These are phyloP conservation scores for Gamsiella multidivaricata DNA, from an alignment of 192 early-diverging fungal species.

Conservation along the genomic window DNA sequence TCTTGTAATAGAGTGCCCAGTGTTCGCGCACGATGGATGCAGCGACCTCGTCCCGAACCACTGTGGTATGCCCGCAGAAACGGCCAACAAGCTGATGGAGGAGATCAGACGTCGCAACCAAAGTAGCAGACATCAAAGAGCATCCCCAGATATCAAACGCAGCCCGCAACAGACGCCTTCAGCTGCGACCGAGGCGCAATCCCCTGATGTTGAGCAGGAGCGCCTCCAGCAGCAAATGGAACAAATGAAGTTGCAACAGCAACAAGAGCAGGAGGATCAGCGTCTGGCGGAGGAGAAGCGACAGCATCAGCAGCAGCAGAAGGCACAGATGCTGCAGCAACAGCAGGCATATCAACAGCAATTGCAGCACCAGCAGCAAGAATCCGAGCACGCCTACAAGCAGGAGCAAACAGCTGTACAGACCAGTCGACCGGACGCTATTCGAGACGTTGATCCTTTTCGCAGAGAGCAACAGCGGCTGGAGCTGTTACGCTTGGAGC, in stretches of 20 bases:
- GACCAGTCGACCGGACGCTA: neutral
- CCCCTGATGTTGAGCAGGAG: slow-evolving; percentile 27
- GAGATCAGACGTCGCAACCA: slow-evolving; percentile 75
- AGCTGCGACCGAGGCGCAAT: slow-evolving; percentile 43
- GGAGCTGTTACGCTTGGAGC: slow-evolving; percentile 39
- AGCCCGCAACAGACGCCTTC: slow-evolving; percentile 56
- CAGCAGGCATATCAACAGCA: slow-evolving; percentile 58
- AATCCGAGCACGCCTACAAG: slow-evolving; percentile 25
- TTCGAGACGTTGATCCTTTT: slow-evolving; percentile 16
- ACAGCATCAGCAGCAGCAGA: slow-evolving; percentile 38
- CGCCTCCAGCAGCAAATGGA: slow-evolving; percentile 56
- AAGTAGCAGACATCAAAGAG: slow-evolving; percentile 44
- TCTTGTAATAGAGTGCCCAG: slow-evolving; percentile 77
- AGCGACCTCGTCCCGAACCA: slow-evolving; percentile 87
- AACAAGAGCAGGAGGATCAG: slow-evolving; percentile 32
- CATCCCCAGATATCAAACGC: slow-evolving; percentile 32
- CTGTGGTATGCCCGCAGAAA: slow-evolving; percentile 88
- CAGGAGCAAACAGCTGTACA: slow-evolving; percentile 12
- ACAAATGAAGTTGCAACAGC: slow-evolving; percentile 43
- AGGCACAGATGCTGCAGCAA: slow-evolving; percentile 38
- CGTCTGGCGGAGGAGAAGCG: slow-evolving; percentile 50
- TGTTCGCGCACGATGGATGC: slow-evolving; percentile 86
- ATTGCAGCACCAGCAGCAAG: slow-evolving; percentile 41
- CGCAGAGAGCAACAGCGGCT: slow-evolving; percentile 39
- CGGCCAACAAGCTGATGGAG: slow-evolving; percentile 86